Conservation (phyloP, 2,329 filamentous ascomycete species). For the Colletotrichum liaoningense region DNA sequence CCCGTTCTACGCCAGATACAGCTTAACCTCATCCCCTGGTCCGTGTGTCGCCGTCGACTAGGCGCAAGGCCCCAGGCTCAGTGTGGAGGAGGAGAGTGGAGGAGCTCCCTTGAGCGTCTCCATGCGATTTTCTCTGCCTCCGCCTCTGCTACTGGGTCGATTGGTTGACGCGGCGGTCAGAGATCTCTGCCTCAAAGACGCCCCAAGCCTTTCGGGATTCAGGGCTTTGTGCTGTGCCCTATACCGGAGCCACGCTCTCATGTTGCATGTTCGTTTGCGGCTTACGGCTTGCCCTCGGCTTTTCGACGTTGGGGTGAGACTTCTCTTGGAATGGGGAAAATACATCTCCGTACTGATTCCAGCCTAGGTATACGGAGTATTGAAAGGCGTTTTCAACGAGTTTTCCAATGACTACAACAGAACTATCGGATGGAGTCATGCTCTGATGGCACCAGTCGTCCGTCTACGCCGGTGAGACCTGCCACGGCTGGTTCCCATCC, state of each 20-base stretch:
- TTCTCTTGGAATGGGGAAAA: not conserved
- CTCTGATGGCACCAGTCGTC: not conserved
- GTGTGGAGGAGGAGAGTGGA: slow-evolving; percentile 13
- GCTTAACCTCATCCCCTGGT: slow-evolving; percentile 20
- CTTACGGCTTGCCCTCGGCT: not conserved
- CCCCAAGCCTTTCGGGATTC: slow-evolving; percentile 14
- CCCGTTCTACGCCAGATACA: slow-evolving; percentile 15
- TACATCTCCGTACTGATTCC: not conserved
- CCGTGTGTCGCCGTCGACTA: slow-evolving; percentile 10
- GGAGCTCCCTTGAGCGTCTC: not conserved
- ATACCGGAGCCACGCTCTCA: slow-evolving; percentile 14
- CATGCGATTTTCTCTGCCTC: not conserved
- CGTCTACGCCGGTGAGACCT: slow-evolving; percentile 4
- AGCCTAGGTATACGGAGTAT: not conserved
- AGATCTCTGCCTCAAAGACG: slow-evolving; percentile 10
- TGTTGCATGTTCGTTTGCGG: slow-evolving; percentile 7
- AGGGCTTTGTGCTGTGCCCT: not conserved
- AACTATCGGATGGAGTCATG: not conserved
- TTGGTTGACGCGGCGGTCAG: not conserved
- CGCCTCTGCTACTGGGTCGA: not conserved
- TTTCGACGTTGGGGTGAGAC: not conserved
- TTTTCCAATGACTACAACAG: not conserved
- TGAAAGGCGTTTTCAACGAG: not conserved
- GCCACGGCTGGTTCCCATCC: slow-evolving; percentile 13
- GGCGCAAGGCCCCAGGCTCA: not conserved